phyloP scores from a whole-genome alignment of 805 yeast genomes.

The Zygoascus flipseniorum region DNA sequence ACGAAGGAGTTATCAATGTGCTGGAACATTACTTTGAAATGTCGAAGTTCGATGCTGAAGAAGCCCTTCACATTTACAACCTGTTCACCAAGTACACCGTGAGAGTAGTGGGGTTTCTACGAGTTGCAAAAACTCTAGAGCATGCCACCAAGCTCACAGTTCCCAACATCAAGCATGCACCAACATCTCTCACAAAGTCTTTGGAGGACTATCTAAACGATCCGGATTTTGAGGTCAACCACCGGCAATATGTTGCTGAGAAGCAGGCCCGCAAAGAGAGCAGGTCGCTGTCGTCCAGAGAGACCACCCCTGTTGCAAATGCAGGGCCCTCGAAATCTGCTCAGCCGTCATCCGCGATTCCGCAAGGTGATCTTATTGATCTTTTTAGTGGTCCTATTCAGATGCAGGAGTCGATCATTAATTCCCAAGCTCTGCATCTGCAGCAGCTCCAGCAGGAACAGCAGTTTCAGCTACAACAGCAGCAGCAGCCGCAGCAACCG shows the following conservation, averaged over 20 bases:
- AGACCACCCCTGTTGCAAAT: not conserved
- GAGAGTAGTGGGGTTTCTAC: conserved; percentile 77
- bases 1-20: conserved; percentile 92
- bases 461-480: conserved; percentile 19
- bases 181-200: conserved; percentile 80
- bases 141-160: conserved; percentile 81
- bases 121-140: conserved; percentile 84
- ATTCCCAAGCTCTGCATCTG: conserved; percentile 2
- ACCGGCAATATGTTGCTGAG: conserved; percentile 69
- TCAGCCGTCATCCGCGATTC: conserved; percentile 11
- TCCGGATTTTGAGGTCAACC: conserved; percentile 71
- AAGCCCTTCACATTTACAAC: conserved; percentile 77
- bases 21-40: conserved; percentile 93
- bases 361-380: conserved; percentile 53
- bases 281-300: not conserved
- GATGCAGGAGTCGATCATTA: conserved; percentile 8
- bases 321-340: conserved; percentile 3
- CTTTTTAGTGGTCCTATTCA: conserved; percentile 40
- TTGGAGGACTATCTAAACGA: conserved; percentile 85
- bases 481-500: conserved; percentile 14
- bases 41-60: conserved; percentile 75
- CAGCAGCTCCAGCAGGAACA: conserved; percentile 19
- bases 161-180: conserved; percentile 95
- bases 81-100: conserved; percentile 78
- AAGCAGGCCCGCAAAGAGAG: conserved; percentile 31